Percentiles rank a stretch among this genome's conserved stretches.
These are phyloP conservation scores for Umbilicaria muhlenbergii DNA, from an alignment of 495 filamentous ascomycete species.

Conservation along the genomic window DNA sequence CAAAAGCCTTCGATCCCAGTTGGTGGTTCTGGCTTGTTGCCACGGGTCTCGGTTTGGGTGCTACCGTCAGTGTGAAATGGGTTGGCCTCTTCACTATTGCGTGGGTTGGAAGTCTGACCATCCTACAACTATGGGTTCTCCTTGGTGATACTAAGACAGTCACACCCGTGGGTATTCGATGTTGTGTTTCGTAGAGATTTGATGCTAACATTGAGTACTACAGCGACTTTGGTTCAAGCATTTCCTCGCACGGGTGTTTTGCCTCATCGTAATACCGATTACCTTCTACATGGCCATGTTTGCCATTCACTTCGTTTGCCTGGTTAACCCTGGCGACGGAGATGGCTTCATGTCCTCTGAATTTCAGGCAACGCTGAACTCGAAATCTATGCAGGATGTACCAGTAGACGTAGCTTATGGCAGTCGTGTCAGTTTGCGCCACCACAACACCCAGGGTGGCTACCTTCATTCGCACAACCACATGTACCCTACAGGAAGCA, in stretches of 20 bases:
- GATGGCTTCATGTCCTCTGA: conserved; percentile 99
- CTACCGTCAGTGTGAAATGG: conserved; percentile 95
- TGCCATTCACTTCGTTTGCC: conserved; percentile 82
- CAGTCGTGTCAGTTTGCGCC: conserved; percentile 70
- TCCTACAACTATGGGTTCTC: conserved; percentile 85
- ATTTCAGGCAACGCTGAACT: conserved; percentile 94
- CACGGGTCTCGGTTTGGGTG: conserved; percentile 76
- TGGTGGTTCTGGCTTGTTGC: conserved; percentile 98
- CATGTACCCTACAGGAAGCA: conserved; percentile 95
- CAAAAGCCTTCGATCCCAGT: conserved; percentile 64
- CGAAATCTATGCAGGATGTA: conserved; percentile 88
- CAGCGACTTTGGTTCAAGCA: conserved; percentile 85
- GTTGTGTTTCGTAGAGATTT: neutral
- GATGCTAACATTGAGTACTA: conserved; percentile 8
- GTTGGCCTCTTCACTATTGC: conserved; percentile 97
- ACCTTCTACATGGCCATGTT: conserved; percentile 94
- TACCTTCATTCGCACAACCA: conserved; percentile 93
- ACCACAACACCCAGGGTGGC: conserved; percentile 92
- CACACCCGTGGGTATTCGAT: conserved; percentile 38
- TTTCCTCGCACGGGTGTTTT: conserved; percentile 80
- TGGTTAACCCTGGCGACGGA: conserved; percentile 88
- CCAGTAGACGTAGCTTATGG: conserved; percentile 84
- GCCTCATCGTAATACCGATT: conserved; percentile 77
- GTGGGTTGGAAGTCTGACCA: conserved; percentile 86
- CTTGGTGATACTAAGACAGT: conserved; percentile 78